These are phyloP conservation scores for Puccinia sorghi DNA, from an alignment of 1,284 basidiomycete species.

Conservation along the genomic window DNA sequence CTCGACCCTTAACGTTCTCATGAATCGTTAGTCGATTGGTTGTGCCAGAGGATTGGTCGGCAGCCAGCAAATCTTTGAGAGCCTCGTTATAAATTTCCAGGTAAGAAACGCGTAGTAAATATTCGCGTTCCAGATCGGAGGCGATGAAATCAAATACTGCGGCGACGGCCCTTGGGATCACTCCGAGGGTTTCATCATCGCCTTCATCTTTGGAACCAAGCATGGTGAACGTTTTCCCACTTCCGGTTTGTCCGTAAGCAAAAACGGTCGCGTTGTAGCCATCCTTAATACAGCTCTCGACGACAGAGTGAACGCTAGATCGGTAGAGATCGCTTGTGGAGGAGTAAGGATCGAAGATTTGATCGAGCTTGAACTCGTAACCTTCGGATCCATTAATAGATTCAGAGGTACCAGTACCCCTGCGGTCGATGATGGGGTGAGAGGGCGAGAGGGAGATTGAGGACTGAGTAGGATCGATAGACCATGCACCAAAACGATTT, in stretches of 20 bases:
- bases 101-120: slow-evolving; percentile 64
- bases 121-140: slow-evolving; percentile 58
- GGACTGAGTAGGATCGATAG: slow-evolving; percentile 18
- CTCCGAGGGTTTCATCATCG: slow-evolving; percentile 79
- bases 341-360: slow-evolving; percentile 35
- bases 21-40: slow-evolving; percentile 38
- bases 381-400: slow-evolving; percentile 48
- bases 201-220: slow-evolving; percentile 62
- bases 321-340: slow-evolving; percentile 35
- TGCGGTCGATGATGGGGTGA: slow-evolving; percentile 48
- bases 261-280: slow-evolving; percentile 94
- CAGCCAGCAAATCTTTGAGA: slow-evolving; percentile 61
- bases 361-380: slow-evolving; percentile 44
- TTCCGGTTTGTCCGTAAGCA: slow-evolving; percentile 83
- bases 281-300: slow-evolving; percentile 77
- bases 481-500: slow-evolving; percentile 37
- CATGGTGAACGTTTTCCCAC: slow-evolving; percentile 85
- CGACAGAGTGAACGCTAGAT: slow-evolving; percentile 60
- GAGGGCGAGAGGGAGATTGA: slow-evolving; percentile 42
- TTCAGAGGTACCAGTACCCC: slow-evolving; percentile 49
- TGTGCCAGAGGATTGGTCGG: not conserved
- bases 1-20: slow-evolving; percentile 42
- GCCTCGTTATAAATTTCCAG: slow-evolving; percentile 67
- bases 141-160: slow-evolving; percentile 63
- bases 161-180: slow-evolving; percentile 83